Conservation (phyloP, 2,329 filamentous ascomycete genomes). For the Shiraia bambusicola region DNA sequence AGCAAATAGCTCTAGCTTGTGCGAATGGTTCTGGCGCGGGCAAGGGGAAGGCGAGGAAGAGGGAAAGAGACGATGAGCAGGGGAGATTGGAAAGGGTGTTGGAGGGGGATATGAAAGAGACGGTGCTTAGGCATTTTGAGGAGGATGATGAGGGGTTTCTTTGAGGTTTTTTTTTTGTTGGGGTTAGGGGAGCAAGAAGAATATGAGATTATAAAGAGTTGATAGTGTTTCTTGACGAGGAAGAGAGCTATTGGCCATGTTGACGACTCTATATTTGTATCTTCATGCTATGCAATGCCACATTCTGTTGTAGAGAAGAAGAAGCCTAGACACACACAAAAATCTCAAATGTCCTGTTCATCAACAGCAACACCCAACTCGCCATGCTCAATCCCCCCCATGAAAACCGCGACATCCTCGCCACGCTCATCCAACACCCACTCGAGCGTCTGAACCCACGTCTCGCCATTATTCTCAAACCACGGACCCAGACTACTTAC, state of each 20-base stretch:
- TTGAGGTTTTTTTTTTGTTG: not conserved
- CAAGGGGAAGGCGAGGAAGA: conserved; percentile 23
- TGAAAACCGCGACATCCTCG: conserved; percentile 57
- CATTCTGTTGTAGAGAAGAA: too few species aligned
- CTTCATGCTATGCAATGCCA: not conserved
- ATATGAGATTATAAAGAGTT: too few species aligned
- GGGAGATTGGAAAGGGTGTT: conserved; percentile 14
- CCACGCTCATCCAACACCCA: conserved; percentile 59
- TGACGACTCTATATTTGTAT: too few species aligned
- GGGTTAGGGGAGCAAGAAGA: too few species aligned
- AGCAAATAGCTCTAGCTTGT: too few species aligned
- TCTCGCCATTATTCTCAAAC: conserved; percentile 66
- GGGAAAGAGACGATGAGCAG: conserved; percentile 16
- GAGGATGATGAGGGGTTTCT: conserved; percentile 4
- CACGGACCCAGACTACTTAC: conserved; percentile 54
- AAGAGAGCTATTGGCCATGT: too few species aligned
- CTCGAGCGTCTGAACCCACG: conserved; percentile 60
- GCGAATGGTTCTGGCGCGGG: too few species aligned
- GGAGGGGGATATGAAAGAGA: conserved; percentile 16
- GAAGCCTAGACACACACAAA: not conserved
- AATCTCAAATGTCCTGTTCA: conserved; percentile 1
- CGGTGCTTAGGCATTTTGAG: conserved; percentile 12
- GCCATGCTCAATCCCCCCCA: conserved; percentile 67
- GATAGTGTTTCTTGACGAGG: too few species aligned
- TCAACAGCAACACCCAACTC: conserved; percentile 63